phyloP scores from a whole-genome alignment of 768 basidiomycete species.

The Calvatia gigantea region DNA sequence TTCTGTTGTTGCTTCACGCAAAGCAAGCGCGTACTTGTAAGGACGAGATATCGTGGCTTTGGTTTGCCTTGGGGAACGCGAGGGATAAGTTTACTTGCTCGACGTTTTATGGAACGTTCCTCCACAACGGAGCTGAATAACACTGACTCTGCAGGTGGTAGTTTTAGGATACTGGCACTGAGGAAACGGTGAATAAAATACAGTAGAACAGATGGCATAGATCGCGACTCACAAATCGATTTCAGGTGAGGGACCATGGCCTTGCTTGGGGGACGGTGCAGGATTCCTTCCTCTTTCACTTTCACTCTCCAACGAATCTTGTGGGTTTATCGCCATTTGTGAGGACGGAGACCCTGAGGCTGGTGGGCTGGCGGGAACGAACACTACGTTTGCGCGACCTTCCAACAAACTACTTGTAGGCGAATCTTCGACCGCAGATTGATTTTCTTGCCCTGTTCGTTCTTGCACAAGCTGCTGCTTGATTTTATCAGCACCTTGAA shows the following conservation, averaged over 20 bases:
- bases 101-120: slow-evolving; percentile 47
- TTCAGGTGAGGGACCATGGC: slow-evolving; percentile 34
- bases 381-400: slow-evolving; percentile 39
- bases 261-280: slow-evolving; percentile 51
- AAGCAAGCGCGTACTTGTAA: slow-evolving; percentile 54
- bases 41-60: slow-evolving; percentile 51
- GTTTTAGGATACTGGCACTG: slow-evolving; percentile 34
- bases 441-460: background rate
- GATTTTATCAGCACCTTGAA: slow-evolving; percentile 12
- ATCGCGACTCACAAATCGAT: slow-evolving; percentile 41
- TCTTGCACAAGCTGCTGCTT: background rate
- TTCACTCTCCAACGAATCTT: slow-evolving; percentile 19
- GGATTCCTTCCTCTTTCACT: slow-evolving; percentile 51
- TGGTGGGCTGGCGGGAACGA: slow-evolving; percentile 30
- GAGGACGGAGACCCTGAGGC: slow-evolving; percentile 5
- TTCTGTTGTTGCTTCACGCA: slow-evolving; percentile 49
- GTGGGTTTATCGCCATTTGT: background rate
- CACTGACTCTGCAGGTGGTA: slow-evolving; percentile 41
- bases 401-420: slow-evolving; percentile 31
- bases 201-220: background rate
- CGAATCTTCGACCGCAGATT: slow-evolving; percentile 22
- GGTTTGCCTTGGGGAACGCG: slow-evolving; percentile 45
- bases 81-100: slow-evolving; percentile 53
- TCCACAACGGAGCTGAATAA: slow-evolving; percentile 54
- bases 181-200: background rate